Evolutionary conservation across 495 filamentous ascomycete genomes (phyloP).

Genomic region (Corynascus novoguineensis): DNA sequence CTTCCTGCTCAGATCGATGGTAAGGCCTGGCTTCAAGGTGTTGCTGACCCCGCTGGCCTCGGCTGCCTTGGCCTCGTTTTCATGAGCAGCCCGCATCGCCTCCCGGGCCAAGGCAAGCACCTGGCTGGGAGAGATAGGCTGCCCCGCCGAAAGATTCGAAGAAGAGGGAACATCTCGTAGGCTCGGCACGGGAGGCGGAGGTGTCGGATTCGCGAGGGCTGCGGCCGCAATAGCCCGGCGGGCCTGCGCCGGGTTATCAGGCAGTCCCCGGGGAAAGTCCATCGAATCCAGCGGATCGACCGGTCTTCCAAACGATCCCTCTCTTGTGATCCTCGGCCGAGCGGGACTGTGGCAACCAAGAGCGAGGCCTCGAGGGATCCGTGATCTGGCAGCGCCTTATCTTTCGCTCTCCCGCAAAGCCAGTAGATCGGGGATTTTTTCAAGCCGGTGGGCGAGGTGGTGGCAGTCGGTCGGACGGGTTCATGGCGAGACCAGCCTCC

Average conservation of each 20-base stretch:
- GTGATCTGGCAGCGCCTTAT: neutral
- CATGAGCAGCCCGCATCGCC: conserved; percentile 62
- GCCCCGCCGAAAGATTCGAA: conserved; percentile 36
- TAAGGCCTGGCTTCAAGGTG: conserved; percentile 70
- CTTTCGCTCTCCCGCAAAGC: neutral
- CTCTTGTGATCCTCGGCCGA: neutral
- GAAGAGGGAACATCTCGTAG: conserved; percentile 32
- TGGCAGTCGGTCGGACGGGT: conserved; percentile 20
- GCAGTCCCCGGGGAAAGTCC: conserved; percentile 35
- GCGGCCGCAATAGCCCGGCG: conserved; percentile 35
- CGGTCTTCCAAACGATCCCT: conserved; percentile 2
- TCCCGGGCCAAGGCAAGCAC: conserved; percentile 55
- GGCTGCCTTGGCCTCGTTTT: conserved; percentile 62
- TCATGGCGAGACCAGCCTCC: conserved; percentile 25
- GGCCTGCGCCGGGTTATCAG: conserved; percentile 38
- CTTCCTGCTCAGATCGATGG: conserved; percentile 81
- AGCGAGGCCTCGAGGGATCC: neutral
- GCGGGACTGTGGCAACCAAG: neutral
- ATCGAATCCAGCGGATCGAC: conserved; percentile 17
- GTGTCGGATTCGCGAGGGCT: conserved; percentile 27
- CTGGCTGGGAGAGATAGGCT: conserved; percentile 42
- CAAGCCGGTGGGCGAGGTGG: conserved; percentile 22
- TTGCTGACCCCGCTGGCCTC: conserved; percentile 63
- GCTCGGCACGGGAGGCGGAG: conserved; percentile 35
- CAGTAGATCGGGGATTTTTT: conserved; percentile 1